Conservation (phyloP, 73 alveolate species). For the Uronychia binucleata region DNA sequence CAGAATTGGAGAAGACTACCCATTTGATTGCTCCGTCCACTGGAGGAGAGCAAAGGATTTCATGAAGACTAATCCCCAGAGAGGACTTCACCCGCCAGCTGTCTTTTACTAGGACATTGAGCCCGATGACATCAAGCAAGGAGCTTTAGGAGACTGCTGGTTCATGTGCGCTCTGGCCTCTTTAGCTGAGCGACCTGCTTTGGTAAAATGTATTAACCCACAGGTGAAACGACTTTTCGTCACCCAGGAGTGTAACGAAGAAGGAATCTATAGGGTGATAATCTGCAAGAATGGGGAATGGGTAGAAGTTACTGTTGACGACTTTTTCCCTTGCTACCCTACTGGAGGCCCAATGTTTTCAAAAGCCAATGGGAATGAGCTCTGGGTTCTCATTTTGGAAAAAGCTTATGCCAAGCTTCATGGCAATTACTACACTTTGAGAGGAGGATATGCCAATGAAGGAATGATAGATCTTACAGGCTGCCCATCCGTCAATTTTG, state of each 20-base stretch:
- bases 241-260: slow-evolving; percentile 79
- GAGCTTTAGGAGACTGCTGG: slow-evolving; percentile 90
- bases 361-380: slow-evolving; percentile 78
- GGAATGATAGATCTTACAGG: slow-evolving; percentile 95
- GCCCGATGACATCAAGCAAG: slow-evolving; percentile 81
- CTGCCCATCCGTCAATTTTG: slow-evolving; percentile 83
- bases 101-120: slow-evolving; percentile 58
- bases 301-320: slow-evolving; percentile 77
- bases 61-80: slow-evolving; percentile 39
- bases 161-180: slow-evolving; percentile 80
- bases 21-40: slow-evolving; percentile 37
- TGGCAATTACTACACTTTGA: slow-evolving; percentile 83
- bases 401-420: slow-evolving; percentile 87
- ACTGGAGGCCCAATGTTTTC: slow-evolving; percentile 76
- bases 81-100: slow-evolving; percentile 21
- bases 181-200: slow-evolving; percentile 55
- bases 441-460: slow-evolving; percentile 91
- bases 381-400: slow-evolving; percentile 79
- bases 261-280: slow-evolving; percentile 91
- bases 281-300: slow-evolving; percentile 91
- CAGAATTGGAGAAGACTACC: slow-evolving; percentile 30
- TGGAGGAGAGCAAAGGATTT: slow-evolving; percentile 75
- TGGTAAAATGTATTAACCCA: too few species aligned
- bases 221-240: slow-evolving; percentile 86
- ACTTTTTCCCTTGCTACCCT: slow-evolving; percentile 68